Conservation (phyloP, 495 filamentous ascomycete genomes). For the Lepidopterella palustris region DNA sequence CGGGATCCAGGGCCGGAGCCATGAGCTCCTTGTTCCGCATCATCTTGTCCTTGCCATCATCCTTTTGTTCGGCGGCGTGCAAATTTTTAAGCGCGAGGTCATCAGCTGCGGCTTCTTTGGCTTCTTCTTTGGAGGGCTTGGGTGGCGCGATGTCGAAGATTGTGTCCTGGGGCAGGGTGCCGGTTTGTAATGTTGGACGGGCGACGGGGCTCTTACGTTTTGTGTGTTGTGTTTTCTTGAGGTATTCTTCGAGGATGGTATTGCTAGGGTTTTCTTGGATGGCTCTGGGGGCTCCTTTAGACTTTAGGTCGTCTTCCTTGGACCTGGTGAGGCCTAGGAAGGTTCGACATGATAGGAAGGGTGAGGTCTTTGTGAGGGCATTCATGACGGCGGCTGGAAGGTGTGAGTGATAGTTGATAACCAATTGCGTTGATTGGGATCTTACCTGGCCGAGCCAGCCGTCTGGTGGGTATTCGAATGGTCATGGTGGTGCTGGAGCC, state of each 20-base stretch:
- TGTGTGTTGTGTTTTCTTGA: constrained; percentile 14
- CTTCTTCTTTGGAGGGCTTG: not conserved
- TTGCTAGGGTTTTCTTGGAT: constrained; percentile 15
- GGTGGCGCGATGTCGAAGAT: constrained; percentile 53
- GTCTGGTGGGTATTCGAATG: constrained; percentile 17
- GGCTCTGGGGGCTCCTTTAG: not conserved
- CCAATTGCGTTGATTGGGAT: not conserved
- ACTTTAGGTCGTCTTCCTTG: not conserved
- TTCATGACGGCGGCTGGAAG: constrained; percentile 6
- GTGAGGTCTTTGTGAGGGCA: not conserved
- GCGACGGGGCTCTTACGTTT: not conserved
- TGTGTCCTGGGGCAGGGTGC: constrained; percentile 43
- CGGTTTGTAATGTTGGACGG: constrained; percentile 7
- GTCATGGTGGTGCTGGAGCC: constrained; percentile 19
- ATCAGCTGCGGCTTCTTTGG: constrained; percentile 9
- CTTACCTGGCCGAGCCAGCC: constrained; percentile 21
- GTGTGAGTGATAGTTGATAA: not conserved
- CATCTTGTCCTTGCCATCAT: not conserved
- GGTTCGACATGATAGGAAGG: not conserved
- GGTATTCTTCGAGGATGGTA: constrained; percentile 33
- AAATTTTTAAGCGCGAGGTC: not conserved
- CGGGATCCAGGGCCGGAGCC: constrained; percentile 58
- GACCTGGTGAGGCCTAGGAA: not conserved
- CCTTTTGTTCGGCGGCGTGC: constrained; percentile 1
- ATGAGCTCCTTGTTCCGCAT: constrained; percentile 37